These are phyloP conservation scores for Pseudisothecium myosuroides DNA, from an alignment of 225 moss, liverwort and hornwort species.

Conservation along the genomic window DNA sequence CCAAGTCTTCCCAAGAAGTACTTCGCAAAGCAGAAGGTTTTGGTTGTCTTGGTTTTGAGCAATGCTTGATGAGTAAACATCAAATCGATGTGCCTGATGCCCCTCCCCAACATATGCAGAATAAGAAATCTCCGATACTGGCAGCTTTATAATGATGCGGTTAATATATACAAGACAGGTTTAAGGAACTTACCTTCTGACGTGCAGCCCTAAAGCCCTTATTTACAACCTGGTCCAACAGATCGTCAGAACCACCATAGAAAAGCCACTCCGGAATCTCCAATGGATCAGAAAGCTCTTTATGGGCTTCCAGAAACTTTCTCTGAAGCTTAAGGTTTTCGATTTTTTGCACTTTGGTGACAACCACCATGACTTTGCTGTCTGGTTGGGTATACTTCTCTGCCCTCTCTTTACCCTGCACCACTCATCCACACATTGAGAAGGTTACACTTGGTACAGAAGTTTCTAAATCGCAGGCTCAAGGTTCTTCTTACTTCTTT, in stretches of 20 bases:
- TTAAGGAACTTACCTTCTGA: background rate
- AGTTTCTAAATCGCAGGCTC: background rate
- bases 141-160: background rate
- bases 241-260: slow-evolving; percentile 4
- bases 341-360: background rate
- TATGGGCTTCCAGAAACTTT: slow-evolving; percentile 10
- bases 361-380: background rate
- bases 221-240: background rate
- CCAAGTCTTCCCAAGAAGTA: slow-evolving; percentile 23
- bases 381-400: slow-evolving; percentile 9
- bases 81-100: slow-evolving; percentile 15
- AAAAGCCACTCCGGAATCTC: slow-evolving; percentile 28
- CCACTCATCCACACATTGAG: background rate
- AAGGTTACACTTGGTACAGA: background rate
- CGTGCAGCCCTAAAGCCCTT: slow-evolving; percentile 1
- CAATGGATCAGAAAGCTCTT: slow-evolving; percentile 7
- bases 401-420: slow-evolving; percentile 22
- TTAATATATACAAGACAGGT: background rate
- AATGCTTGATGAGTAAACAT: slow-evolving; percentile 6
- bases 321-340: slow-evolving; percentile 7
- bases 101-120: background rate
- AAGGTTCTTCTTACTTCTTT: background rate
- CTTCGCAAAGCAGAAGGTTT: slow-evolving; percentile 23
- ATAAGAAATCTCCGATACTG: background rate
- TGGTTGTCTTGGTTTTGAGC: background rate